Evolutionary conservation across 139 green algal species (phyloP), one percentile per base, ranked within the genome.

Genomic region (Auxenochlorella pyrenoidosa): DNA sequence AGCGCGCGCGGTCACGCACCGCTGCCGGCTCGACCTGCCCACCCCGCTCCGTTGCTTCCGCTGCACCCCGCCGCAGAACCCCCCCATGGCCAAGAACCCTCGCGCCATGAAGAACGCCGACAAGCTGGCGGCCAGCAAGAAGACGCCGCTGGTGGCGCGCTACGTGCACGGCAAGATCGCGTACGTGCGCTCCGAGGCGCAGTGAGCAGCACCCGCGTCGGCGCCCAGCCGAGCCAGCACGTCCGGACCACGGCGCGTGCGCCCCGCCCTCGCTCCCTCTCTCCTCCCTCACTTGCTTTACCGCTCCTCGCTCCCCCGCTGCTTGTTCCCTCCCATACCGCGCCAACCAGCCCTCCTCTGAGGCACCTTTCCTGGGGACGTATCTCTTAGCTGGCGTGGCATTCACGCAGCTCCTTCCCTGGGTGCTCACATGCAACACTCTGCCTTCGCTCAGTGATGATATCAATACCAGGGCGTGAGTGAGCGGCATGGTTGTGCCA

Each of bases 61-160:
- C n/a, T n/a, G n/a, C n/a, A n/a, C n/a, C n/a, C n/a, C n/a, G n/a
- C 54, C 22, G 54, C 54, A 63, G n/a, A 75, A 82, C 28, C 88
- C 88, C 5, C 91, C 90, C 41, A 90, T 91, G 88, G 78, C 87
- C 34, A 90, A 93, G 68, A 91, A 94, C 88, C 63, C 81, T 2
- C 88, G 94, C n/a, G 91, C 90, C 24, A 98, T 98, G 91, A 98
- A 98, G 92, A 98, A 98, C 89, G 80, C 95, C 18, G 94, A 96
- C 87, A 97, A 97, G 91, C 89, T 98, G 81, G 96, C 95, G 5
- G 93, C 93, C 59, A 63, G 43, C 70, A 70, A 79, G 40, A 95
- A 95, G 92, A 87, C 90, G 54, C 93, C 93, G 16, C 66, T 94
- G 40, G 89, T 92, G 75, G 91, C 92, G 3, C 78, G 84, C 38